Evolutionary conservation across 257 asterid species (phyloP), one percentile per base, ranked within the genome.

Genomic region (Capsicum baccatum): DNA sequence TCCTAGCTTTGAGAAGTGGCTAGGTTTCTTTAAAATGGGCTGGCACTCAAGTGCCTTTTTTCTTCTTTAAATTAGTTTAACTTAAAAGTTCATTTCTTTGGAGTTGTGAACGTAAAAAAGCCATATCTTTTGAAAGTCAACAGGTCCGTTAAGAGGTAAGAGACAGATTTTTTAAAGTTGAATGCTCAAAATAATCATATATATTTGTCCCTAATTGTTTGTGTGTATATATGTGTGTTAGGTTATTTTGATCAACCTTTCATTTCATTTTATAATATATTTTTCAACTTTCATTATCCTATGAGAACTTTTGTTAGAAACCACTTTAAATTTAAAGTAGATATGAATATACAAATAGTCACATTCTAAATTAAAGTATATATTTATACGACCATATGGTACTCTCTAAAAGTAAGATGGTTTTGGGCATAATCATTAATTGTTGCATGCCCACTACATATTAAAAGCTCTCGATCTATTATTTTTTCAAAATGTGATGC

Each of bases 271-370:
- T 67, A 52, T 52, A 15, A 14, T 76, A 5, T 76, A 26, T 8
- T 78, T 55, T 2, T 74, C 80, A 33, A 54, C 48, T 52, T 54
- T 54, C 26, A 10, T 55, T 54, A 78, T 54, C 50, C 64, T 54
- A 78, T 78, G 50, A 78, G 64, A 55, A 54, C 21, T 21, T 19
- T 6, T 33, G 17, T 74, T 74, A 48, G 13, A 19, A 74, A 74
- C 62, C 60, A 74, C 60, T 19, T 73, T 33, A 21, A 74, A 74
- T 19, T 73, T 33, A 21, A 74, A 74, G 19, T 74, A 74, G 62
- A 74, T 50, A 74, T 2, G 26, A 50, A 76, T 21, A 76, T n/a
- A 76, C 44, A 78, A 54, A 78, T 78, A 48, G 64, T 8, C 26
- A 78, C 26, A 6, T 2, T 52, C 44, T 10, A 47, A 10, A 68